These are phyloP conservation scores for Boletus speciosus DNA, from an alignment of 768 basidiomycete species.

Conservation along the genomic window DNA sequence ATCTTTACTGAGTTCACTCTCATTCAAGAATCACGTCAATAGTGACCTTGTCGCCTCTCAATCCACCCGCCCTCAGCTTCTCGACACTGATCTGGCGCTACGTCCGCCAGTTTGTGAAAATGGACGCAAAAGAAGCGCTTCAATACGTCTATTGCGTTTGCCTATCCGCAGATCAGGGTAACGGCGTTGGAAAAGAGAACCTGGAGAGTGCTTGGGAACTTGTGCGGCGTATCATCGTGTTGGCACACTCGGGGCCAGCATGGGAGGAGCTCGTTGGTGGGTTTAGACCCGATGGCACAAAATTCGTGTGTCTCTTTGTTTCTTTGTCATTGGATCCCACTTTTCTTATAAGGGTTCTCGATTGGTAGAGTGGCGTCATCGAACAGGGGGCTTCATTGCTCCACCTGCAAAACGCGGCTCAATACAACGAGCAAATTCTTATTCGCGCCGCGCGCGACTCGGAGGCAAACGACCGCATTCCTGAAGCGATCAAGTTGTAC, in stretches of 20 bases:
- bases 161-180: slow-evolving; percentile 68
- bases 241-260: slow-evolving; percentile 70
- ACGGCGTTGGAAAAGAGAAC: slow-evolving; percentile 78
- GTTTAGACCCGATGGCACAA: slow-evolving; percentile 83
- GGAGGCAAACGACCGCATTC: slow-evolving; percentile 77
- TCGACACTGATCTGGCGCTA: slow-evolving; percentile 90
- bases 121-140: slow-evolving; percentile 90
- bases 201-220: slow-evolving; percentile 79
- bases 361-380: slow-evolving; percentile 72
- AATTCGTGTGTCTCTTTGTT: slow-evolving; percentile 57
- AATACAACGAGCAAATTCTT: slow-evolving; percentile 82
- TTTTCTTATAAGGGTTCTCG: not conserved
- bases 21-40: not conserved
- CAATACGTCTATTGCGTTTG: slow-evolving; percentile 92
- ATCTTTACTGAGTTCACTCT: not conserved
- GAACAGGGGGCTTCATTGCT: slow-evolving; percentile 80
- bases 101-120: slow-evolving; percentile 85
- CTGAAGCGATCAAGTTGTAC: slow-evolving; percentile 93
- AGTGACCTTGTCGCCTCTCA: slow-evolving; percentile 71
- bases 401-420: slow-evolving; percentile 57
- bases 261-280: slow-evolving; percentile 97
- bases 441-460: slow-evolving; percentile 77
- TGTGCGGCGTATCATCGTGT: slow-evolving; percentile 71
- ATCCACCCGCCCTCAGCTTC: slow-evolving; percentile 72
- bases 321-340: not conserved